These are phyloP conservation scores for Calonectria hawksworthii DNA, from an alignment of 2,329 filamentous ascomycete genomes.

Conservation along the genomic window DNA sequence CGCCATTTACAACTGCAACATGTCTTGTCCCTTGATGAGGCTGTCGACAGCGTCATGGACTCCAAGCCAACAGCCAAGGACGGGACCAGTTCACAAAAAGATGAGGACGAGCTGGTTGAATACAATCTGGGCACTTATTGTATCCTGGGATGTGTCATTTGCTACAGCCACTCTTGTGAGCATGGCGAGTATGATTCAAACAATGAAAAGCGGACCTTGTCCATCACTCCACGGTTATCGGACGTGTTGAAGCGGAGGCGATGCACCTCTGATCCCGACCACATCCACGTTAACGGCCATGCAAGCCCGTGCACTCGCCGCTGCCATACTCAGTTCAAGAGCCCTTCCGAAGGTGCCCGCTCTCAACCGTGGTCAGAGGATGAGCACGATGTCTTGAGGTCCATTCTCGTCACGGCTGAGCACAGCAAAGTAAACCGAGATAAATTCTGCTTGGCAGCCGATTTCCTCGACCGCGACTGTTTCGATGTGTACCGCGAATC, in stretches of 20 bases:
- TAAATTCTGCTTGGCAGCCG: constrained; percentile 64
- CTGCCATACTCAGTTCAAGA: constrained; percentile 56
- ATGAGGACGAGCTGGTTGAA: constrained; percentile 59
- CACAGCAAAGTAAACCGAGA: constrained; percentile 57
- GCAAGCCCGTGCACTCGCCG: constrained; percentile 53
- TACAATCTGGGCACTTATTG: constrained; percentile 67
- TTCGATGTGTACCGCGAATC: constrained; percentile 62
- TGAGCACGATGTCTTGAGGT: constrained; percentile 63
- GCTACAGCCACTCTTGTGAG: constrained; percentile 72
- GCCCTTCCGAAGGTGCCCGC: constrained; percentile 8
- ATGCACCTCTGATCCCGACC: constrained; percentile 18
- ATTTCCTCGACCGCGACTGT: constrained; percentile 65
- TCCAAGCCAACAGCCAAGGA: constrained; percentile 68
- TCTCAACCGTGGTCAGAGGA: constrained; percentile 61
- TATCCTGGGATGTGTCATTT: constrained; percentile 70
- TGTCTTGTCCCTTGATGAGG: constrained; percentile 67
- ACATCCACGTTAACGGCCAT: constrained; percentile 33
- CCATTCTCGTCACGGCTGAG: constrained; percentile 59
- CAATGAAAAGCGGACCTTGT: constrained; percentile 67
- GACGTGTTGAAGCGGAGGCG: constrained; percentile 49
- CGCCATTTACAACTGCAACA: constrained; percentile 60
- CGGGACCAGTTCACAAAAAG: constrained; percentile 48
- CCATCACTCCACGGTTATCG: constrained; percentile 56
- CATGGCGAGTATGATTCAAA: constrained; percentile 71
- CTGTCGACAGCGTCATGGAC: constrained; percentile 67